Evolutionary conservation across 345 rosid genomes (phyloP).

Genomic region (thale cress (Arabidopsis thaliana)): DNA sequence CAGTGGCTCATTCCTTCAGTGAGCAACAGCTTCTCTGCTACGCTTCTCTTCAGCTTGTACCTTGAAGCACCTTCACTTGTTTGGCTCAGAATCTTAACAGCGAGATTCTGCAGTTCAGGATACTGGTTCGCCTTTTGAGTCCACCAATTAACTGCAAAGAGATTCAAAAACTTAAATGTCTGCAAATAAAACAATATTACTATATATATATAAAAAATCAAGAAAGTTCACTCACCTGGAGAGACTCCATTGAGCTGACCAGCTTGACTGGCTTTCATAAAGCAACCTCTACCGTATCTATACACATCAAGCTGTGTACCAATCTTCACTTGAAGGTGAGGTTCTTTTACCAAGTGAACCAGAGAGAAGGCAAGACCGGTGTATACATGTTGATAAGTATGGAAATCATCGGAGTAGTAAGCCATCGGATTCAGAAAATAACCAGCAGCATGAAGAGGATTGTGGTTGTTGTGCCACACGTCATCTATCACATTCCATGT

Average conservation of each 20-base stretch:
- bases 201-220: neutral
- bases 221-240: slow-evolving; percentile 52
- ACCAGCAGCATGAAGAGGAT: slow-evolving; percentile 73
- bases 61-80: slow-evolving; percentile 61
- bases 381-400: slow-evolving; percentile 54
- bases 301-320: slow-evolving; percentile 54
- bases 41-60: slow-evolving; percentile 53
- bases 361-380: slow-evolving; percentile 53
- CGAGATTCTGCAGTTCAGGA: slow-evolving; percentile 62
- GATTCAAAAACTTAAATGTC: neutral
- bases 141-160: slow-evolving; percentile 66
- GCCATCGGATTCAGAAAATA: slow-evolving; percentile 63
- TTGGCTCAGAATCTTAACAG: slow-evolving; percentile 58
- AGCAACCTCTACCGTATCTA: slow-evolving; percentile 48
- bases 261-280: slow-evolving; percentile 50
- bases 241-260: slow-evolving; percentile 44
- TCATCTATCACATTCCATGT: slow-evolving; percentile 67
- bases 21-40: slow-evolving; percentile 54
- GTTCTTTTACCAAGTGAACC: slow-evolving; percentile 48
- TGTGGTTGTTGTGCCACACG: slow-evolving; percentile 57
- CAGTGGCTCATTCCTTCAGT: slow-evolving; percentile 29
- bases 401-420: slow-evolving; percentile 58
- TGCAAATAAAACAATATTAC: neutral
- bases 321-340: slow-evolving; percentile 41
- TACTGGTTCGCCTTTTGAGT: slow-evolving; percentile 48